These are phyloP conservation scores for Hevea brasiliensis DNA, from an alignment of 345 rosid species.

Conservation along the genomic window DNA sequence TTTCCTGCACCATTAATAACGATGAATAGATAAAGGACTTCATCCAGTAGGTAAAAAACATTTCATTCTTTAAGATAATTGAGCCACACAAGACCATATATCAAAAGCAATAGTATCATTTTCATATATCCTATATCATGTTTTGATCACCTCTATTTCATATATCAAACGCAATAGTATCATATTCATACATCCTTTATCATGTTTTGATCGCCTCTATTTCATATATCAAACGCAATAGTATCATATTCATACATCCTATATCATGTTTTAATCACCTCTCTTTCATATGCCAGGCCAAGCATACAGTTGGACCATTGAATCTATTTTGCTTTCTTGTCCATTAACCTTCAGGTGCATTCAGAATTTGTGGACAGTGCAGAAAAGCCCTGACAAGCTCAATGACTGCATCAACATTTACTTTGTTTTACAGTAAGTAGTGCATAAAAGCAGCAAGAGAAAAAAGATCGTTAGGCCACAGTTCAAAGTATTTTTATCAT, in stretches of 20 bases:
- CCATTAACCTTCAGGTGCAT: background rate
- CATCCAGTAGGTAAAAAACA: background rate
- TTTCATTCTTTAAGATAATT: background rate
- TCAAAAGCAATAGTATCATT: background rate
- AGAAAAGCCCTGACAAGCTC: background rate
- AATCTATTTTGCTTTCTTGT: background rate
- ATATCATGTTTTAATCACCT: background rate
- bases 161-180: too few species aligned
- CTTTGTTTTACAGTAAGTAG: background rate
- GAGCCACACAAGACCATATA: background rate
- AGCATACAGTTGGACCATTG: background rate
- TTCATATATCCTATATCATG: background rate
- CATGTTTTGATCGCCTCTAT: too few species aligned
- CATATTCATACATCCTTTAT: too few species aligned
- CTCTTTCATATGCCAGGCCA: background rate
- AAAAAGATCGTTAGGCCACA: background rate
- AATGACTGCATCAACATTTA: too few species aligned
- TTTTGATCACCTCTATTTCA: background rate
- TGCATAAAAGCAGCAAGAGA: background rate
- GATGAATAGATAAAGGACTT: background rate
- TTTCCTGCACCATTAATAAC: background rate
- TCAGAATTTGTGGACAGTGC: too few species aligned
- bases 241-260: too few species aligned
- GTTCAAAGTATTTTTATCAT: conserved; percentile 2
- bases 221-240: too few species aligned